Percentiles rank a stretch among this genome's conserved stretches.
phyloP scores from a whole-genome alignment of 139 green algal species.

The Tetraselmis chui region DNA sequence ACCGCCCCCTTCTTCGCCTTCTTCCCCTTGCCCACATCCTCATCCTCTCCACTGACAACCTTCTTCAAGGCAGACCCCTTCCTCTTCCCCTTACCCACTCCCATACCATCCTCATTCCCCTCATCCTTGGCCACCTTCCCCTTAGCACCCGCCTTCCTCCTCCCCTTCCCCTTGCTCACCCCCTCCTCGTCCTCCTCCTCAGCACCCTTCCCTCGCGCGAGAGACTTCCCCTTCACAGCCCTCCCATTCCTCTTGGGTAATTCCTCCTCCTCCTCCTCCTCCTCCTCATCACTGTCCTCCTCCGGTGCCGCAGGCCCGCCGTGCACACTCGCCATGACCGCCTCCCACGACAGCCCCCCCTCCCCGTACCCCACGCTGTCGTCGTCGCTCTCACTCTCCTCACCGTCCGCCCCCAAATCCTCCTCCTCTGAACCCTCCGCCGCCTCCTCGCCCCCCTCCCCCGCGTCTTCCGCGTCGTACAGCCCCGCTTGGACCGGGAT shows the following conservation, averaged over 20 bases:
- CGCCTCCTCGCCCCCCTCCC: conserved; percentile 9
- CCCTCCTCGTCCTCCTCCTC: background rate
- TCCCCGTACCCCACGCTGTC: conserved; percentile 74
- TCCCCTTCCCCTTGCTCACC: background rate
- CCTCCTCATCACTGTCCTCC: background rate
- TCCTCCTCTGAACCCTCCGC: conserved; percentile 26
- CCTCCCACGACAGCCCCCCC: conserved; percentile 78
- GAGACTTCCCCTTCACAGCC: too few relatives aligned
- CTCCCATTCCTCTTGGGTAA: background rate
- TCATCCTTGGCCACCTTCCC: background rate
- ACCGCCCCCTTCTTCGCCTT: background rate
- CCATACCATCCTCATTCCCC: too few relatives aligned
- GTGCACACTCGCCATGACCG: conserved; percentile 65
- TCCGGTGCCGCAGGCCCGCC: background rate
- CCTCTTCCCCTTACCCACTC: background rate
- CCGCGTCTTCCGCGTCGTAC: conserved; percentile 60
- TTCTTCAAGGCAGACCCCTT: too few relatives aligned
- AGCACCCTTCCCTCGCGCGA: too few relatives aligned
- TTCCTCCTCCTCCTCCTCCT: background rate
- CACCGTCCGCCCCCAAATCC: conserved; percentile 4
- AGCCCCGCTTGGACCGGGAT: conserved; percentile 63
- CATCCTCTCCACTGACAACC: too few relatives aligned
- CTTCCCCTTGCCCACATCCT: background rate
- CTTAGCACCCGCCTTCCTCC: background rate
- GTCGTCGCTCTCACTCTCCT: conserved; percentile 38